Evolutionary conservation across 257 asterid species (phyloP).

Genomic region (Echium plantagineum): DNA sequence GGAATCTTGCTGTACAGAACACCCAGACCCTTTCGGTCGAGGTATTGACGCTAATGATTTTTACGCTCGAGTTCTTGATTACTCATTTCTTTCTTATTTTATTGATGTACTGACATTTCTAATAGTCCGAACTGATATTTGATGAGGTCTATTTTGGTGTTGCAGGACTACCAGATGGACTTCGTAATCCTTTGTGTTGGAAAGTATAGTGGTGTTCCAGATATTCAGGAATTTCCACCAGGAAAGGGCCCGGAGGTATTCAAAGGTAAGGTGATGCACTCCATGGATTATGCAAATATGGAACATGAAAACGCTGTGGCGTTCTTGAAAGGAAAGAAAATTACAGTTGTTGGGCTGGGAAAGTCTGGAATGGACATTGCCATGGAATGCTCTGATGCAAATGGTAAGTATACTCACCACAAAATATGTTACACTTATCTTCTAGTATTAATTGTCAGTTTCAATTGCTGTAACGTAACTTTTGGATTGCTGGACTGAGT

Average conservation of each 20-base stretch:
- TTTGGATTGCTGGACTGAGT: too few species aligned
- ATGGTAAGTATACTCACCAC: constrained; percentile 12
- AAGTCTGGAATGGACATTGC: constrained; percentile 44
- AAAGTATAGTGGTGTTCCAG: constrained; percentile 28
- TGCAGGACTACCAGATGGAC: constrained; percentile 28
- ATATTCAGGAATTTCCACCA: constrained; percentile 30
- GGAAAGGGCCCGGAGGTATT: constrained; percentile 32
- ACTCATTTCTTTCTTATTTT: too few species aligned
- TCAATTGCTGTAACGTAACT: too few species aligned
- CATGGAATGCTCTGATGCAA: constrained; percentile 29
- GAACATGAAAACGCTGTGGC: constrained; percentile 18
- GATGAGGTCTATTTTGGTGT: neutral
- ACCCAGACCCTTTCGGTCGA: constrained; percentile 10
- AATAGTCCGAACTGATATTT: too few species aligned
- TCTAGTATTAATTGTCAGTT: too few species aligned
- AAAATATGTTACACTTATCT: neutral
- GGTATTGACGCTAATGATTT: constrained; percentile 1
- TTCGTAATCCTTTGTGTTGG: constrained; percentile 33
- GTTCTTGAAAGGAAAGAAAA: constrained; percentile 21
- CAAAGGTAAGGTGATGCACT: constrained; percentile 31
- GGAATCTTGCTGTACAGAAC: constrained; percentile 25
- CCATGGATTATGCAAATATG: constrained; percentile 39
- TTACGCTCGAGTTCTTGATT: too few species aligned
- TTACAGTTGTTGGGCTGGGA: constrained; percentile 35
- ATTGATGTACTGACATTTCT: too few species aligned